Evolutionary conservation across 1,284 basidiomycete genomes (phyloP).

Genomic region (Paramarasmius palmivorus): DNA sequence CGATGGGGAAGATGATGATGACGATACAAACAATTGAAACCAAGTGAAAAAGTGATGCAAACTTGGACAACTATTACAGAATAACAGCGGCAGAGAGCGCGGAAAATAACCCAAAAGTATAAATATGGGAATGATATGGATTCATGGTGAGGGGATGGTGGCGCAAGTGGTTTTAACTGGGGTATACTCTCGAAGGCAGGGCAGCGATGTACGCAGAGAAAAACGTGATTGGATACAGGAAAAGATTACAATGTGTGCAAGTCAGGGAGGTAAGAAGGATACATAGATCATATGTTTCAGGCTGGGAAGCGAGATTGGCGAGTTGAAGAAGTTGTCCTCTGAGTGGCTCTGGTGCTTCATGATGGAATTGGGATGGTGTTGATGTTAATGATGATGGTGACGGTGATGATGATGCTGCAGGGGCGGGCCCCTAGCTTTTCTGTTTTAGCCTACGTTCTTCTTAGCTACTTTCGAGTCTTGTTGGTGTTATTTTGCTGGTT

Average conservation of each 20-base stretch:
- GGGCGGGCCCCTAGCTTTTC: constrained; percentile 49
- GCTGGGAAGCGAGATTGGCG: constrained; percentile 9
- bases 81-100: not conserved
- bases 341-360: constrained; percentile 56
- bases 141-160: no score
- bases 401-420: constrained; percentile 31
- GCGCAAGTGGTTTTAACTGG: no score
- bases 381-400: constrained; percentile 39
- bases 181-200: not conserved
- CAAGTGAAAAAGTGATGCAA: not conserved
- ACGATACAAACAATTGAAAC: not conserved
- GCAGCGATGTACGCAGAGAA: not conserved
- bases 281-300: constrained; percentile 12
- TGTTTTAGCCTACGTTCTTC: constrained; percentile 65
- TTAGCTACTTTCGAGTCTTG: constrained; percentile 56
- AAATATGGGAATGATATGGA: not conserved
- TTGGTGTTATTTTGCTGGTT: constrained; percentile 37
- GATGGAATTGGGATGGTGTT: constrained; percentile 68
- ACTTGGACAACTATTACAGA: not conserved
- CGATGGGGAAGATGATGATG: not conserved
- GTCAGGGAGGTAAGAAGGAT: not conserved
- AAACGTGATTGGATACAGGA: not conserved
- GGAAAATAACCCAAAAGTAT: not conserved
- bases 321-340: constrained; percentile 41
- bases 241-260: not conserved